Conservation (phyloP, 352 stramenopile genomes). For the Blastocystis hominis region DNA sequence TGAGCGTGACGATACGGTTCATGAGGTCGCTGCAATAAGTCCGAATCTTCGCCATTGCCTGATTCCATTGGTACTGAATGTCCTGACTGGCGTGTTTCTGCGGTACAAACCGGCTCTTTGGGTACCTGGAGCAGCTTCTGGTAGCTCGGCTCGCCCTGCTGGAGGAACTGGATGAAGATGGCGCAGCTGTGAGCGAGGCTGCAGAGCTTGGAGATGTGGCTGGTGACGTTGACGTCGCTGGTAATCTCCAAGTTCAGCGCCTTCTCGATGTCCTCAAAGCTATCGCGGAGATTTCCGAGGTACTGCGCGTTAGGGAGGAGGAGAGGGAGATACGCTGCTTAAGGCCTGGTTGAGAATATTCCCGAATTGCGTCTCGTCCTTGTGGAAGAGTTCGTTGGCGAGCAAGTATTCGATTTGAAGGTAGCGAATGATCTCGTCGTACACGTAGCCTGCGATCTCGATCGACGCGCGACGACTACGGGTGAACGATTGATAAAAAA, state of each 20-base stretch:
- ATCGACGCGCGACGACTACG: neutral
- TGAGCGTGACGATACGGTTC: neutral
- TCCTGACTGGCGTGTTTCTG: neutral
- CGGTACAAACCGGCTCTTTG: neutral
- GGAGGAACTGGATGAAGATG: conserved; percentile 22
- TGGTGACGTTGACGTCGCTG: neutral
- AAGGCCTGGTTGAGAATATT: no score
- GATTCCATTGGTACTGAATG: neutral
- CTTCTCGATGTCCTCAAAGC: neutral
- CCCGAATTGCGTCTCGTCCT: neutral
- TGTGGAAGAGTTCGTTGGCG: neutral
- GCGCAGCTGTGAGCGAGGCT: neutral
- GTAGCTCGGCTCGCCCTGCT: neutral
- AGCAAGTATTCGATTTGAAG: conserved; percentile 35
- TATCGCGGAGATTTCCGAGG: neutral
- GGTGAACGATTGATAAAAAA: neutral
- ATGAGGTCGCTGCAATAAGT: conserved; percentile 1
- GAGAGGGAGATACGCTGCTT: no score
- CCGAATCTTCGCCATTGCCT: neutral
- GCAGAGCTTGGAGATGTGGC: neutral
- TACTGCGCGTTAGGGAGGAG: no score
- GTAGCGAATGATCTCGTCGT: neutral
- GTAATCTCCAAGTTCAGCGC: neutral
- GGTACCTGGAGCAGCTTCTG: neutral
- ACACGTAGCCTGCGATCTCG: conserved; percentile 29